Evolutionary conservation across 208 protist species (phyloP), one percentile per base, ranked within the genome.

Genomic region (Trypanosoma melophagium): DNA sequence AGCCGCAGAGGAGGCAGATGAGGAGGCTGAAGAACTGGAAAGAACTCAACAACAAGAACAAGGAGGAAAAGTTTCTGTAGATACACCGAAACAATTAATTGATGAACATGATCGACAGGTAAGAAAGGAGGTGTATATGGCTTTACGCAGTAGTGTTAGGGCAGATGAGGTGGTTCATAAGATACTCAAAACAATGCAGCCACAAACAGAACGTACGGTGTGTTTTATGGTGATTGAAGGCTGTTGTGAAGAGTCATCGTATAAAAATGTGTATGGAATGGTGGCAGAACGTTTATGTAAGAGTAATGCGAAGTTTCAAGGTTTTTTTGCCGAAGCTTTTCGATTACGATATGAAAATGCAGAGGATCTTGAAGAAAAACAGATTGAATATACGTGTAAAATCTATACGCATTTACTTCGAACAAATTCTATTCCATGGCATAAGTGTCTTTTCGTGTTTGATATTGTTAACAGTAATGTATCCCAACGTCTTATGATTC

Each of bases 161-260:
- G 97, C 97, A 49, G 98, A 99, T 57, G 98, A 99, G 74, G 97
- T 89, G 55, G 98, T 96, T n/a, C 98, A 99, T 87, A 99, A 99
- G 76, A 89, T 99, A 31, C 72, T 99, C 12, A 94, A 94, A 47
- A 63, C 68, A 50, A 86, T 92, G 81, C 74, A 80, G 57, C 79
- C 82, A 17, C 66, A 77, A 42, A 88, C 75, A 81, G 97, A 87
- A 55, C 76, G 77, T 1, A 90, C 76, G 0, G 74, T 99, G 17
- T 94, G 84, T 68, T 96, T 92, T 31, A 99, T 99, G 98, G 85
- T 99, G 38, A 86, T 99, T 49, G 98, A 99, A 75, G 98, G 97
- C 69, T 99, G 97, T 83, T 89, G 86, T 61, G 96, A 99, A 76
- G 97, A 99, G 82, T 69, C 89, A 17, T 93, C 92, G 10, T 99